A percentile compares a stretch with the other conserved stretches of the same genome.
Conservation (phyloP, 148 eudicot genomes). For the Suaeda aralocaspica region DNA sequence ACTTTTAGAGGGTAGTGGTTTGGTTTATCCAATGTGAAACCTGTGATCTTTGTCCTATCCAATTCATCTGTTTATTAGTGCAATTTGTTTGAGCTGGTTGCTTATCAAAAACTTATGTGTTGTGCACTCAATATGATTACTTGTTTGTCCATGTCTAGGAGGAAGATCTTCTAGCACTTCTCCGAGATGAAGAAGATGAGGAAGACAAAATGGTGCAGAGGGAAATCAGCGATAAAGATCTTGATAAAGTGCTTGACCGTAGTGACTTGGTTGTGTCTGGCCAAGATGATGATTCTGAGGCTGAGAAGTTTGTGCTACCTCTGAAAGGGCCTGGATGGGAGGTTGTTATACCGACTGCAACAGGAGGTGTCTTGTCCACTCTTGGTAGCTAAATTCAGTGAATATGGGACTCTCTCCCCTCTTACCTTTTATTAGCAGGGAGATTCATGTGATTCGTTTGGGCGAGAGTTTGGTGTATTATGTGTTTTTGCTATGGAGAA, state of each 20-base stretch:
- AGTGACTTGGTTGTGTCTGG: slow-evolving; percentile 47
- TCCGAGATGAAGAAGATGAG: slow-evolving; percentile 61
- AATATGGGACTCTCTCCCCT: slow-evolving; percentile 11
- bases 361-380: slow-evolving; percentile 84
- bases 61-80: no score
- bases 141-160: slow-evolving; percentile 41
- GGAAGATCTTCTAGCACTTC: slow-evolving; percentile 78
- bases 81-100: no score
- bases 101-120: neutral
- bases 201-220: slow-evolving; percentile 89
- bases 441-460: neutral
- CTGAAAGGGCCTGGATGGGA: slow-evolving; percentile 99
- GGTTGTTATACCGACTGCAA: slow-evolving; percentile 69
- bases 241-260: slow-evolving; percentile 71
- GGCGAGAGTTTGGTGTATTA: neutral
- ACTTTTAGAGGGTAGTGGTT: no score
- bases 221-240: slow-evolving; percentile 76
- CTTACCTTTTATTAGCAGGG: neutral
- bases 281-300: slow-evolving; percentile 25
- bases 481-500: neutral
- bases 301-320: slow-evolving; percentile 40
- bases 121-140: neutral
- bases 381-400: slow-evolving; percentile 47
- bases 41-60: no score
- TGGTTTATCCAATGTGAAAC: no score